Base-by-base conservation (phyloP, 2,329 filamentous ascomycete genomes). In the Huntiella omanensis region DNA sequence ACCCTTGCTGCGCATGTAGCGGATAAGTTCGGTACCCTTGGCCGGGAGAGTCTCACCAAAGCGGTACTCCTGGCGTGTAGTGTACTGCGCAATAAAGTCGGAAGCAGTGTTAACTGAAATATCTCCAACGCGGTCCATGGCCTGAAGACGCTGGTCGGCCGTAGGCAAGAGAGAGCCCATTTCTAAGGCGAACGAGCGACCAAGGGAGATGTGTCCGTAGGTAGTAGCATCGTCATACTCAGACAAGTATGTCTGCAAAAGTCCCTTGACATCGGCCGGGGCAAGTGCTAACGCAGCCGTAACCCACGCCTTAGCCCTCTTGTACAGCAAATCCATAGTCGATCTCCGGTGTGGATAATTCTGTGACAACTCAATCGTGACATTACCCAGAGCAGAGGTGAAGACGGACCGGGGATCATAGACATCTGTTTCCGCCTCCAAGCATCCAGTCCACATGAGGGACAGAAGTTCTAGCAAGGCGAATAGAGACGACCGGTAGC, bases 61-160 rank as follows among this genome's bases (percentile, higher is more conserved):
- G 48, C 87, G 78, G 60, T 98, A 98, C 57, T 94, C 87, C 59
- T 98, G 92, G 34, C 91, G 81, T 19, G 86, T 92, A 3, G 88
- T 96, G 59, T 98, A 98, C 57, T 98, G 88, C 1, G 91, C 86
- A 57, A 98, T 77, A 55, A 98, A 94, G 58, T 96, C 88, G 2
- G 91, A 96, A 0, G 84, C 86, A 8, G 87, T 86, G 58, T 96
- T 94, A 59, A 95, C 80, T 51, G 75, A 75, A 46, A 75, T 75
- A 41, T 80, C 75, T 13, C 80, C 77, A 52, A 83, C 72, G 33
- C 71, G 72, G 53, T 92, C 83, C 42, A 98, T 77, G 5, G 84
- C 87, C 54, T 74, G 78, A 37, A 98, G 69, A 52, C 85, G 76
- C 56, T 92, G 85, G 58, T 98, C 88, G 7, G 81, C 87, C 4